These are phyloP conservation scores for Cyclocybe aegerita DNA, from an alignment of 768 basidiomycete genomes.

Conservation along the genomic window DNA sequence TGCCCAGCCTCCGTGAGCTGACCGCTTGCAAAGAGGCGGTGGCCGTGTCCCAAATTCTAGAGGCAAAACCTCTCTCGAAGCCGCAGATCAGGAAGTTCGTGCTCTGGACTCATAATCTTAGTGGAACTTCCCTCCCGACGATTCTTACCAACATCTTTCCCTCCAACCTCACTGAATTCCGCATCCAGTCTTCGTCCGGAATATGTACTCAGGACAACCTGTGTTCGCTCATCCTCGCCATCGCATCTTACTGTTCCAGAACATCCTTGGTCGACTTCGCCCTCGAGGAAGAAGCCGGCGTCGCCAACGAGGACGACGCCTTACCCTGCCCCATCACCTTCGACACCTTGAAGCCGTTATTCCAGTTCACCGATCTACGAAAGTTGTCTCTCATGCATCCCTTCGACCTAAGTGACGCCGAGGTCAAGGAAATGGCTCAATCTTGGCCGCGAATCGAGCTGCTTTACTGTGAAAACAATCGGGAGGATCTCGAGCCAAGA, in stretches of 20 bases:
- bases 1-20: background rate
- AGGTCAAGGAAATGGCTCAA: slow-evolving; percentile 5
- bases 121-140: background rate
- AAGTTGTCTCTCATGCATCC: background rate
- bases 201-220: background rate
- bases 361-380: slow-evolving; percentile 6
- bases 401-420: slow-evolving; percentile 6
- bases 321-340: background rate
- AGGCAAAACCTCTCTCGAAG: background rate
- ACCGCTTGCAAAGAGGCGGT: background rate
- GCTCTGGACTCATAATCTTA: background rate
- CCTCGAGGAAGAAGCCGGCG: background rate
- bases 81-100: background rate
- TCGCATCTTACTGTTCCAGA: background rate
- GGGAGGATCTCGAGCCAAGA: background rate
- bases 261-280: background rate
- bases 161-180: background rate
- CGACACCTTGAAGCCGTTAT: background rate
- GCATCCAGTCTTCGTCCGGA: background rate
- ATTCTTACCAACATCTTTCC: background rate
- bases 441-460: slow-evolving; percentile 7
- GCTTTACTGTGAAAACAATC: background rate
- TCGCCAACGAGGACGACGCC: background rate
- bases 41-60: background rate
- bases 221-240: background rate